Conservation (phyloP, 495 filamentous ascomycete species). For the Tuber borchii region DNA sequence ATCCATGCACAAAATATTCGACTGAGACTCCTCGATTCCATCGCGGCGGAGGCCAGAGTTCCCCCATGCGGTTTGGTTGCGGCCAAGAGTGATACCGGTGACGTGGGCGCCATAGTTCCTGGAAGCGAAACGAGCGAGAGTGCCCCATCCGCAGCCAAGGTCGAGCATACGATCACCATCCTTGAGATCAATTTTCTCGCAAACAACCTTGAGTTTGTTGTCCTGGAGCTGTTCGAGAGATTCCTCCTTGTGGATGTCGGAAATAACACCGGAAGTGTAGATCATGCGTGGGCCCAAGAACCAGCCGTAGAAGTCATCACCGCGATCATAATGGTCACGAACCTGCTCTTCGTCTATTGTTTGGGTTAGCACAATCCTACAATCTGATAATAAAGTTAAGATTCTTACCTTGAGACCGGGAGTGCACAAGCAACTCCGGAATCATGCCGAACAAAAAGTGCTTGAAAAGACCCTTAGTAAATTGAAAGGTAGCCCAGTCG, state of each 20-base stretch:
- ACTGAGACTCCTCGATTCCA: conserved; percentile 63
- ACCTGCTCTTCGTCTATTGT: conserved; percentile 74
- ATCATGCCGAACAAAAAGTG: conserved; percentile 66
- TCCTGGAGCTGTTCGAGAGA: conserved; percentile 78
- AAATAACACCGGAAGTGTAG: conserved; percentile 78
- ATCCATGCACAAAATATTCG: conserved; percentile 71
- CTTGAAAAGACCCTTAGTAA: conserved; percentile 64
- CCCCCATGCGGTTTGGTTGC: conserved; percentile 80
- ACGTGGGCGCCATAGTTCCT: conserved; percentile 70
- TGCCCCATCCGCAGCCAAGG: conserved; percentile 84
- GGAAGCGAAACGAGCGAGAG: conserved; percentile 70
- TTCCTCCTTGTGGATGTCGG: conserved; percentile 67
- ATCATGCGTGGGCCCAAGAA: conserved; percentile 88
- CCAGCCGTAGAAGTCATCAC: conserved; percentile 84
- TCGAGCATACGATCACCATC: conserved; percentile 67
- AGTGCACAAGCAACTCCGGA: conserved; percentile 72
- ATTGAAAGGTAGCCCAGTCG: conserved; percentile 79
- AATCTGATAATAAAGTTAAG: not conserved
- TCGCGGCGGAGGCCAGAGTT: conserved; percentile 65
- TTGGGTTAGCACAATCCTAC: conserved; percentile 15
- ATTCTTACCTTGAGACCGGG: conserved; percentile 60
- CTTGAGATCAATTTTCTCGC: conserved; percentile 73
- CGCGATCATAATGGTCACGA: conserved; percentile 78
- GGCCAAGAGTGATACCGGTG: conserved; percentile 73
- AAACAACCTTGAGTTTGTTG: conserved; percentile 80